Evolutionary conservation across 345 rosid species (phyloP).

Genomic region (Iberis pinnata): DNA sequence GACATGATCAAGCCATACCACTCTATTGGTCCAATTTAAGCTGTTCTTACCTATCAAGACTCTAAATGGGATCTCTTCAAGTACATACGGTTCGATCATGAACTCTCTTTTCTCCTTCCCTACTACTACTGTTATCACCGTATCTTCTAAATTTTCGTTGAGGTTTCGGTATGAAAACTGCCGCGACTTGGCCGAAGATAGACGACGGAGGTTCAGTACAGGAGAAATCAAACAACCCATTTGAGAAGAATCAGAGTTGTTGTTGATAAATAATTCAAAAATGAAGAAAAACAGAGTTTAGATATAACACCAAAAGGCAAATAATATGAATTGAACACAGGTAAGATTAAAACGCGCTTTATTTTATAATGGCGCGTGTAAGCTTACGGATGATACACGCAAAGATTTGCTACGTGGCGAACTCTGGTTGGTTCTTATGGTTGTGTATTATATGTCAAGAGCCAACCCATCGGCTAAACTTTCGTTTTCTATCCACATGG

Average conservation of each 20-base stretch:
- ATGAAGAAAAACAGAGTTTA: neutral
- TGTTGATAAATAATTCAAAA: neutral
- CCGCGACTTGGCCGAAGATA: slow-evolving; percentile 33
- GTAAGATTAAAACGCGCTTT: slow-evolving; percentile 6
- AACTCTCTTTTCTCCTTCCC: slow-evolving; percentile 76
- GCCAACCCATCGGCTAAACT: slow-evolving; percentile 20
- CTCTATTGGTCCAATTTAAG: slow-evolving; percentile 27
- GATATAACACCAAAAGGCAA: neutral
- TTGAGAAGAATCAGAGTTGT: slow-evolving; percentile 2
- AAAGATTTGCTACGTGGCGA: slow-evolving; percentile 8
- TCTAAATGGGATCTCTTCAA: slow-evolving; percentile 63
- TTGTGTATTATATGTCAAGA: slow-evolving; percentile 17
- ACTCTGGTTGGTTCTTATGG: neutral
- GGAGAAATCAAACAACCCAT: slow-evolving; percentile 75
- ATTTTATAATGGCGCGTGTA: neutral
- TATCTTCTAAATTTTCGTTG: slow-evolving; percentile 15
- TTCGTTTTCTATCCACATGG: slow-evolving; percentile 16
- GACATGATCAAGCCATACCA: slow-evolving; percentile 47
- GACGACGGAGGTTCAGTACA: slow-evolving; percentile 35
- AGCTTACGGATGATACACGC: neutral
- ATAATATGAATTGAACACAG: too few relatives aligned
- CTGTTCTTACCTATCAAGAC: slow-evolving; percentile 36
- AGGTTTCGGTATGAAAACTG: slow-evolving; percentile 44
- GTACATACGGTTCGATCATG: slow-evolving; percentile 51
- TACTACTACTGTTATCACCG: slow-evolving; percentile 57